Base-by-base conservation (phyloP, 257 asterid genomes). In the Misopates orontium region DNA sequence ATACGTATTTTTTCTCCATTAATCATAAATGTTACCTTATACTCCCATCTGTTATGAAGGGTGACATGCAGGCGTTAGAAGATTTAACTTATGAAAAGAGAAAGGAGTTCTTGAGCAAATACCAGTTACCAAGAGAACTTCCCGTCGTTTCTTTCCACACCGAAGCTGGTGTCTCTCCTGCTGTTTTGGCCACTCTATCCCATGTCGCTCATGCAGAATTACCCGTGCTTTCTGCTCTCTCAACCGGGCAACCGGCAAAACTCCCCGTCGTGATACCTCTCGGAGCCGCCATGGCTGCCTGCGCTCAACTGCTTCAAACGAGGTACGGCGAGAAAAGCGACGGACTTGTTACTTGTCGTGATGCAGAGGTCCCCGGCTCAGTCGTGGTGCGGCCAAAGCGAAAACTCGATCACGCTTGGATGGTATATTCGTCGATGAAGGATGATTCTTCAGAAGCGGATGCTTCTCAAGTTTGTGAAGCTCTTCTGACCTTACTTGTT, bases 211-310 rank as follows among this genome's bases (percentile, higher is more conserved):
- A 90, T 55, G 99, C 99, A 3, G 97, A 94, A 54, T 66, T 94
- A 13, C 93, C 95, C 7, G 64, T 56, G 64, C 81, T 92, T 56
- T 55, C 83, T 39, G 67, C 80, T 39, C 71, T 71, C 54, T 73
- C 91, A 5, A 15, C 74, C 0, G 90, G 83, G 45, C 87, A 78
- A 66, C 84, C 84, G 0, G 36, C 97, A 7, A 82, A 80, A 0
- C 79, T 94, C 57, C 97, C 99, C 0, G 95, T 90, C 23, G 85
- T 90, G 70, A 75, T 94, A 75, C 99, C 99, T 55, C 95, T 90
- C 3, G 97, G 97, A 39, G 97, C 97, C n/a, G 99, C 84, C 36
- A 94, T 94, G 99, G 96, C 97, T 50, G 96, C 97, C 6, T 90
- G 96, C 66, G 97, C 99, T 1, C 99, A 94, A 82, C 87, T 94